Evolutionary conservation across 1,284 basidiomycete species (phyloP).

Genomic region (Rugosomyces carneus): DNA sequence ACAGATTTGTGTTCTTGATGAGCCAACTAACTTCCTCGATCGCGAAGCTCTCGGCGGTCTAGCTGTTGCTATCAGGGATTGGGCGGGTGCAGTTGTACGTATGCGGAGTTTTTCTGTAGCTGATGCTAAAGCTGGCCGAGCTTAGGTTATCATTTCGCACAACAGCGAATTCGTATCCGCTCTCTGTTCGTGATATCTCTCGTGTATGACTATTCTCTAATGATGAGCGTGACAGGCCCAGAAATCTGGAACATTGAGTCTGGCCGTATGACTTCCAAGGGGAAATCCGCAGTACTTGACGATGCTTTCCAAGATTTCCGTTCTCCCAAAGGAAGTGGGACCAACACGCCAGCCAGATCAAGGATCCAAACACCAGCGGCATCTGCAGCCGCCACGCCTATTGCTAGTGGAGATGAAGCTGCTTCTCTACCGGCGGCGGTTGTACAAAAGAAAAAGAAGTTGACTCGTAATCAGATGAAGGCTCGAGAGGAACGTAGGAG

Average conservation of each 20-base stretch:
- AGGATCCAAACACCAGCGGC: slow-evolving; percentile 58
- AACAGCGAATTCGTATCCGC: slow-evolving; percentile 89
- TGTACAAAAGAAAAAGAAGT: slow-evolving; percentile 84
- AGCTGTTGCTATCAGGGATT: slow-evolving; percentile 93
- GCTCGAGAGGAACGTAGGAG: slow-evolving; percentile 79
- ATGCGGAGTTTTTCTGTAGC: slow-evolving; percentile 10
- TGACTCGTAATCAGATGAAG: slow-evolving; percentile 87
- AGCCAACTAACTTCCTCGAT: slow-evolving; percentile 98
- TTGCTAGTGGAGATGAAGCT: slow-evolving; percentile 63
- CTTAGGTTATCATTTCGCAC: slow-evolving; percentile 93
- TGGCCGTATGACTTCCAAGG: slow-evolving; percentile 82
- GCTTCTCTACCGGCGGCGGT: slow-evolving; percentile 33
- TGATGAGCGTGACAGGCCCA: slow-evolving; percentile 46
- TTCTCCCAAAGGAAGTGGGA: slow-evolving; percentile 63
- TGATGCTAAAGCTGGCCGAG: slow-evolving; percentile 14
- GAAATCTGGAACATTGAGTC: slow-evolving; percentile 81
- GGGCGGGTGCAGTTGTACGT: slow-evolving; percentile 88
- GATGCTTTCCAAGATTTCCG: slow-evolving; percentile 61
- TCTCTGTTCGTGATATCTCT: slow-evolving; percentile 54
- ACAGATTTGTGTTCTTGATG: slow-evolving; percentile 76
- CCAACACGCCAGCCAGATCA: slow-evolving; percentile 62
- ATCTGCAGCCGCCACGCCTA: slow-evolving; percentile 62
- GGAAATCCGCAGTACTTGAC: slow-evolving; percentile 81
- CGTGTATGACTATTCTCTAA: slow-evolving; percentile 14
- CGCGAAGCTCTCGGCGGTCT: slow-evolving; percentile 87